These are phyloP conservation scores for Zostera marina DNA, from an alignment of 116 monocot species.

Conservation along the genomic window DNA sequence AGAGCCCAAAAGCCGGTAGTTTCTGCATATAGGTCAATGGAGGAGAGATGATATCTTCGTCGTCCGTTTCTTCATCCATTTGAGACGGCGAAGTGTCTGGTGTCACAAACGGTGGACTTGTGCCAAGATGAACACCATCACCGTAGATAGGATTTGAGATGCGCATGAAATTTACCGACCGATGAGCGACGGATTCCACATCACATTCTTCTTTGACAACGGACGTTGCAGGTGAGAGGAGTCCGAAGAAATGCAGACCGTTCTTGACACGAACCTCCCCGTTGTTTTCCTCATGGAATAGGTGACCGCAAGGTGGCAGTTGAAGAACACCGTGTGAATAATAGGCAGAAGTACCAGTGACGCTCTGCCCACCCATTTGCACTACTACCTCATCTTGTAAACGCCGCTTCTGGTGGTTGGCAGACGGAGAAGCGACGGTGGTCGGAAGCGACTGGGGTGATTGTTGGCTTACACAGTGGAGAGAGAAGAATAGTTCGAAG, in stretches of 20 bases:
- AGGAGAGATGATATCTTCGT: background rate
- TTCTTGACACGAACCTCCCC: background rate
- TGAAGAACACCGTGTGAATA: conserved; percentile 2
- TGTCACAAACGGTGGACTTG: background rate
- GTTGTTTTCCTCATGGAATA: background rate
- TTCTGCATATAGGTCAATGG: conserved; percentile 1
- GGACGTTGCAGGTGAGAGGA: background rate
- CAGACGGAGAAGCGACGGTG: background rate
- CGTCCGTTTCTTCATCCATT: background rate
- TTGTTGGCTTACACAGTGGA: background rate
- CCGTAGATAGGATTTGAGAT: conserved; percentile 4
- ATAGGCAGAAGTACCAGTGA: background rate
- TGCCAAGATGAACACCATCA: background rate
- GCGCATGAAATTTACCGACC: background rate
- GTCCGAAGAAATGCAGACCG: conserved; percentile 3
- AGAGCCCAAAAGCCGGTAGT: background rate
- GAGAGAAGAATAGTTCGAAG: background rate
- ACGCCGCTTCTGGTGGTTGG: background rate
- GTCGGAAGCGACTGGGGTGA: background rate
- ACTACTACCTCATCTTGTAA: background rate
- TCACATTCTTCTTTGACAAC: background rate
- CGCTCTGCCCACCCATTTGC: background rate
- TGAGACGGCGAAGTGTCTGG: background rate
- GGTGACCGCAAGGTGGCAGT: background rate
- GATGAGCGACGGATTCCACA: background rate